Conservation (phyloP, 2,329 filamentous ascomycete genomes). For the Hymenoscyphus linearis region DNA sequence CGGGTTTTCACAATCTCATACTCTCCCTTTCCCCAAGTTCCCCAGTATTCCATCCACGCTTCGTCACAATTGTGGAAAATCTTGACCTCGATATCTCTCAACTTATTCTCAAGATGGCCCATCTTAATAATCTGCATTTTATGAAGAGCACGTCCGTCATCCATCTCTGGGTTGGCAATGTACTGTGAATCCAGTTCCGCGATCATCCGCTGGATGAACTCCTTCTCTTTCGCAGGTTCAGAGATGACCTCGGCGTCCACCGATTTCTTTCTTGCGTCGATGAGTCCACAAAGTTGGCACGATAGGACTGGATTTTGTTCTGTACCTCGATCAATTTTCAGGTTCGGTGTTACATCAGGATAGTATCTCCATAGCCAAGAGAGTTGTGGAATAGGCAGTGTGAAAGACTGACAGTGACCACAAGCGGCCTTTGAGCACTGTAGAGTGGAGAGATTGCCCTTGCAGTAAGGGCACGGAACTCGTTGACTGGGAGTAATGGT, state of each 20-base stretch:
- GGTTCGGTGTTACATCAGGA: constrained; percentile 11
- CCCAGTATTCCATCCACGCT: constrained; percentile 25
- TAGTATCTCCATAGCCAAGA: constrained; percentile 14
- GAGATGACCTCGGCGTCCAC: constrained; percentile 16
- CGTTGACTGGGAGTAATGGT: background rate
- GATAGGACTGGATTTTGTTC: constrained; percentile 4
- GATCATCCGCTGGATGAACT: constrained; percentile 19
- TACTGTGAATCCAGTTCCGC: constrained; percentile 13
- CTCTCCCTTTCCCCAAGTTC: constrained; percentile 22
- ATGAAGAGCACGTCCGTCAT: constrained; percentile 7
- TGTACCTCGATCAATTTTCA: constrained; percentile 17
- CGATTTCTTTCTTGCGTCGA: constrained; percentile 14
- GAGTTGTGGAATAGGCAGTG: constrained; percentile 20
- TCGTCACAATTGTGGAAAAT: constrained; percentile 14
- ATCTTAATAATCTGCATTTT: constrained; percentile 14
- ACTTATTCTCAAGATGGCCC: constrained; percentile 10
- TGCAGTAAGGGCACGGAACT: background rate
- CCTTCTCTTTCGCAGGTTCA: constrained; percentile 11
- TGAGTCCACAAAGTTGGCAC: constrained; percentile 25
- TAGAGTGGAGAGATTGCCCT: background rate
- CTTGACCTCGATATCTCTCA: constrained; percentile 7
- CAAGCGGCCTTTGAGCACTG: constrained; percentile 13
- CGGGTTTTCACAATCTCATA: background rate
- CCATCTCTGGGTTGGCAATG: constrained; percentile 8
- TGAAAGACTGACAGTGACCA: constrained; percentile 3